phyloP scores from a whole-genome alignment of 148 eudicot genomes.

The Persicaria maculosa region DNA sequence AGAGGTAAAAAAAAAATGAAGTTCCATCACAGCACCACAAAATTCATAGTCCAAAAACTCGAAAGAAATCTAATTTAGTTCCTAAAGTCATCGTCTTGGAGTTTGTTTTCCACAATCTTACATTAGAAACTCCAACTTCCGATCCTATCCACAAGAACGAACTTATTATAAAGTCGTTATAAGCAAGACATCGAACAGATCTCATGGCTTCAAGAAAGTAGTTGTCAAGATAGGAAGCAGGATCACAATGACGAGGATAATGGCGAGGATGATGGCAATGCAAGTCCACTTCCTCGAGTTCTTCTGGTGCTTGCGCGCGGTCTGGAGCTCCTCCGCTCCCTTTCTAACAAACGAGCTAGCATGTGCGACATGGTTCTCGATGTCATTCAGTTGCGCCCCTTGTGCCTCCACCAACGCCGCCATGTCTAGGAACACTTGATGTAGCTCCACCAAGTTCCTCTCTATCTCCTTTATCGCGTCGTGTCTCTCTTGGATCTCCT shows the following conservation, averaged over 20 bases:
- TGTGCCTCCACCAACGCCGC: constrained; percentile 76
- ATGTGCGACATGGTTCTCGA: constrained; percentile 53
- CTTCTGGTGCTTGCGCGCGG: constrained; percentile 50
- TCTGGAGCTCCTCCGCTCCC: constrained; percentile 47
- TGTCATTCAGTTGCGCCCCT: constrained; percentile 72
- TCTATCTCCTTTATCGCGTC: constrained; percentile 73
- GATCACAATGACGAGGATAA: constrained; percentile 27
- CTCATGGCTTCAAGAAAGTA: constrained; percentile 18
- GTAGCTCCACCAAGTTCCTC: constrained; percentile 61
- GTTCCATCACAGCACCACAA: no score
- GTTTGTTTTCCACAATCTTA: no score
- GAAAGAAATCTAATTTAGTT: no score
- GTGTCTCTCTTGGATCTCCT: constrained; percentile 70
- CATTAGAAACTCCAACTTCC: no score
- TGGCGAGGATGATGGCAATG: constrained; percentile 30
- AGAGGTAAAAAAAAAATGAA: no score
- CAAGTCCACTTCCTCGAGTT: constrained; percentile 53
- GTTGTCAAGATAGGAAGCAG: constrained; percentile 29
- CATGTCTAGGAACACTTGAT: constrained; percentile 79
- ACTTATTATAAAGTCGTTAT: no score
- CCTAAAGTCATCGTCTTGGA: no score
- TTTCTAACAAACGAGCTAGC: constrained; percentile 61
- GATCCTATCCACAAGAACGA: no score
- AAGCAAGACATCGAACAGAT: no score
- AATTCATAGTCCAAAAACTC: no score